Percentiles rank a stretch among this genome's conserved stretches.
Conservation (phyloP, 192 early-diverging fungal species). For the Jimgerdemannia flammicorona region DNA sequence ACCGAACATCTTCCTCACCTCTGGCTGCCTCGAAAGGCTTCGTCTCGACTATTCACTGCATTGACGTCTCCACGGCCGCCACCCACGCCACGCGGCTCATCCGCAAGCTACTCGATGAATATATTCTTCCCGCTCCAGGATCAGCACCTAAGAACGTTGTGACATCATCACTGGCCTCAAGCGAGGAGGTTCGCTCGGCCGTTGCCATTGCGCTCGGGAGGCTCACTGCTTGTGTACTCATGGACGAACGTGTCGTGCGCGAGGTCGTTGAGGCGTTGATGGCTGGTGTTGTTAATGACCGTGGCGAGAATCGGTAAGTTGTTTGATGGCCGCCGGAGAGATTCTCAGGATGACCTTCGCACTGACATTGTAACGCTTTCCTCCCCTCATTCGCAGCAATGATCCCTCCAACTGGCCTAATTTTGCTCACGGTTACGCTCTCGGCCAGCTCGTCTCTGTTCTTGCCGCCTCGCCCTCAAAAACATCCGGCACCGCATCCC, state of each 20-base stretch:
- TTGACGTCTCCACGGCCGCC: background rate
- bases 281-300: constrained; percentile 13
- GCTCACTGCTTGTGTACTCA: constrained; percentile 26
- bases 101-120: background rate
- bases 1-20: no score
- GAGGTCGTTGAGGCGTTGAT: constrained; percentile 24
- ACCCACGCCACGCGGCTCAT: background rate
- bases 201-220: constrained; percentile 31
- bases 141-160: background rate
- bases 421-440: constrained; percentile 33
- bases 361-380: background rate
- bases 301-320: background rate
- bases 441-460: constrained; percentile 32
- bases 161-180: background rate
- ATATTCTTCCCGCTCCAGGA: background rate
- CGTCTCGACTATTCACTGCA: background rate
- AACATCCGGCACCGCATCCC: constrained; percentile 6
- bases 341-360: no score
- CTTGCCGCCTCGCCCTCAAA: constrained; percentile 32
- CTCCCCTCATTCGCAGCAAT: constrained; percentile 3
- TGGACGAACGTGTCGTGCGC: constrained; percentile 34
- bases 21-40: background rate
- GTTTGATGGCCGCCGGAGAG: no score
- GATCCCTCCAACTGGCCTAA: constrained; percentile 29
- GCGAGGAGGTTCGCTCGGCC: constrained; percentile 42